phyloP scores from a whole-genome alignment of 148 eudicot genomes.

The Oxyria digyna region DNA sequence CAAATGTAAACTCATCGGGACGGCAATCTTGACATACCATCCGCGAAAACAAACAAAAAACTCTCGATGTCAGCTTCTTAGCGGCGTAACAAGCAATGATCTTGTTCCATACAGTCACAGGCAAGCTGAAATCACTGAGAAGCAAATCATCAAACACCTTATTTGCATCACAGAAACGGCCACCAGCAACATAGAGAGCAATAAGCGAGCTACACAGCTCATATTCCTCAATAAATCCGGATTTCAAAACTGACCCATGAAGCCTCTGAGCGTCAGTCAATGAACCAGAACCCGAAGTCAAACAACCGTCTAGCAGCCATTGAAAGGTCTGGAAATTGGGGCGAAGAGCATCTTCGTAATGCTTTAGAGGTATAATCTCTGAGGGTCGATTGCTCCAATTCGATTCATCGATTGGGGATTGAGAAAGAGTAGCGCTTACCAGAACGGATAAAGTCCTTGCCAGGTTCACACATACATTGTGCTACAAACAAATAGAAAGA shows the following conservation, averaged over 20 bases:
- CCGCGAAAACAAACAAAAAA: conserved; percentile 29
- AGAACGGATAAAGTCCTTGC: conserved; percentile 13
- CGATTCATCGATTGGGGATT: conserved; percentile 11
- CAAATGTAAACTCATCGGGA: conserved; percentile 46
- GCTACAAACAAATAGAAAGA: conserved; percentile 4
- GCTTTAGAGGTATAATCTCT: conserved; percentile 4
- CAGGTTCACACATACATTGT: not conserved
- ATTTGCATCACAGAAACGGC: conserved; percentile 32
- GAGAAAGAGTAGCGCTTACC: conserved; percentile 8
- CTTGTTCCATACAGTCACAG: conserved; percentile 34
- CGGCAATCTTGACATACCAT: conserved; percentile 35
- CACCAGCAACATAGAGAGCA: conserved; percentile 30
- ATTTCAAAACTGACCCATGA: conserved; percentile 46
- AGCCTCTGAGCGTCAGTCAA: conserved; percentile 35
- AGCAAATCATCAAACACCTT: conserved; percentile 45
- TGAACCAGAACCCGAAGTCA: conserved; percentile 36
- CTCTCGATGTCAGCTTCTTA: conserved; percentile 21
- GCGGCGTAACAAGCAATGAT: conserved; percentile 23
- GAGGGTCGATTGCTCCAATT: not conserved
- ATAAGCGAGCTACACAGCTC: conserved; percentile 29
- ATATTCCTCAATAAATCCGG: conserved; percentile 36
- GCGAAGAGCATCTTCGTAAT: conserved; percentile 12
- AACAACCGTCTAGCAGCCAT: conserved; percentile 44
- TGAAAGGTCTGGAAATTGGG: conserved; percentile 51
- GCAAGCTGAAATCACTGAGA: conserved; percentile 14